A percentile compares a stretch with the other conserved stretches of the same genome.
Evolutionary conservation across 2,329 filamentous ascomycete species (phyloP).

Genomic region (Cladophialophora yegresii): DNA sequence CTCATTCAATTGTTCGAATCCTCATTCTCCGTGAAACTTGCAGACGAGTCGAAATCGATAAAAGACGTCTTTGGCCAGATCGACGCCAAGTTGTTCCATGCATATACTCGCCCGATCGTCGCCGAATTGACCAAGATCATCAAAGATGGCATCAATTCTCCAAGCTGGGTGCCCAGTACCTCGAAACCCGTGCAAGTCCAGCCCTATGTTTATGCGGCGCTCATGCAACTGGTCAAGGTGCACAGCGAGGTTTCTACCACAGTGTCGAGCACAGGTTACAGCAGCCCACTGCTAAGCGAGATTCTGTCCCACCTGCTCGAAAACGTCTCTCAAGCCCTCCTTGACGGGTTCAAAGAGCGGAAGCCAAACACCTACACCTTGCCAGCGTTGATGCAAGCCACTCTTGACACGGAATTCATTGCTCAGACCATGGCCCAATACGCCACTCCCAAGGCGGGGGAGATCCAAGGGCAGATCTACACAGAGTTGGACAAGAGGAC

Average conservation of each 20-base stretch:
- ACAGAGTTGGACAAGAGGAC: slow-evolving; percentile 85
- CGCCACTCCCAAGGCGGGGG: slow-evolving; percentile 76
- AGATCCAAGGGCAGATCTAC: slow-evolving; percentile 87
- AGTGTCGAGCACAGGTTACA: slow-evolving; percentile 57
- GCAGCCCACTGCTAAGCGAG: slow-evolving; percentile 72
- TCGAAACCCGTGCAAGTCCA: slow-evolving; percentile 70
- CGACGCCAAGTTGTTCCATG: slow-evolving; percentile 84
- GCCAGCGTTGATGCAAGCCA: slow-evolving; percentile 89
- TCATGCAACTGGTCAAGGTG: slow-evolving; percentile 83
- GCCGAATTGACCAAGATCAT: slow-evolving; percentile 70
- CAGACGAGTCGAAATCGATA: slow-evolving; percentile 89
- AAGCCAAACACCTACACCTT: slow-evolving; percentile 65
- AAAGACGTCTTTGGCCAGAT: slow-evolving; percentile 88
- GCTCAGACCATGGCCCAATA: slow-evolving; percentile 90
- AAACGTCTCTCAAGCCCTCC: slow-evolving; percentile 74
- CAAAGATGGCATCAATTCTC: slow-evolving; percentile 67
- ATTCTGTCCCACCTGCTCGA: slow-evolving; percentile 87
- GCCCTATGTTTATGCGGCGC: slow-evolving; percentile 84
- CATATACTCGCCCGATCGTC: slow-evolving; percentile 80
- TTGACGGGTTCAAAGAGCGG: slow-evolving; percentile 72
- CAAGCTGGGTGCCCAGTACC: slow-evolving; percentile 68
- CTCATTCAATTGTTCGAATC: slow-evolving; percentile 93
- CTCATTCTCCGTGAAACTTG: slow-evolving; percentile 88
- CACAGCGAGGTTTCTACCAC: slow-evolving; percentile 88
- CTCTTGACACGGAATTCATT: slow-evolving; percentile 94